Evolutionary conservation across 2,329 filamentous ascomycete species (phyloP), one percentile per base, ranked within the genome.

Genomic region (Aureobasidium mangrovei): DNA sequence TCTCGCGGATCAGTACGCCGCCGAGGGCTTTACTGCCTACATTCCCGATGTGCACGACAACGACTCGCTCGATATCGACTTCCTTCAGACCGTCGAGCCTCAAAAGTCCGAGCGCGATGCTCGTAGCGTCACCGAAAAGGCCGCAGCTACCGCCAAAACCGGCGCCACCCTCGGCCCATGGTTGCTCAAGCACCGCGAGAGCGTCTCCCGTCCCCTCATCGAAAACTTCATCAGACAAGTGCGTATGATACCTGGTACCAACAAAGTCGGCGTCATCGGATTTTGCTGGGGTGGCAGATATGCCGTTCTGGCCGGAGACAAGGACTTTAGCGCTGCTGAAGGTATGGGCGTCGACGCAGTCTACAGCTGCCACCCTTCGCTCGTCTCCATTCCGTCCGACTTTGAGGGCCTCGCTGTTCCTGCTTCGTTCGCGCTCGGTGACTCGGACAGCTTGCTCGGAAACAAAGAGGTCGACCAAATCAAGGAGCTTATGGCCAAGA

Each of bases 281-380:
- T 76, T 75, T 62, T 76, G 74, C 67, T 77, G 72, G 65, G 74
- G 74, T 32, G 74, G 65, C 0, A 60, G 69, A 29, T 72, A 73
- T 56, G 67, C 69, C 36, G 67, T 72, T 44, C 59, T 72, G 4
- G 59, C 62, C 9, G 63, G 60, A 18, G 62, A 66, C 48, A 56
- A 54, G 44, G 57, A 57, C 27, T 63, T 63, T 31, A 56, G 51
- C 4, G 56, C 49, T 9, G 56, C 61, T 26, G 62, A 64, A 32
- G 60, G 58, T 3, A 64, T 65, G 35, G 66, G 65, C 4, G 69
- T 72, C 18, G 70, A 74, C 60, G 72, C 71, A 6, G 70, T 67
- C 4, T 69, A 67, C 55, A 67, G 68, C 1, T 72, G 66, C 51
- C 72, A 74, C 62, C 72, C 72, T 4, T 69, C 64, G 7, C 60